A percentile compares a stretch with the other conserved stretches of the same genome.
phyloP scores from a whole-genome alignment of 228 moss, liverwort and hornwort genomes.

The Sphagnum magellanicum region DNA sequence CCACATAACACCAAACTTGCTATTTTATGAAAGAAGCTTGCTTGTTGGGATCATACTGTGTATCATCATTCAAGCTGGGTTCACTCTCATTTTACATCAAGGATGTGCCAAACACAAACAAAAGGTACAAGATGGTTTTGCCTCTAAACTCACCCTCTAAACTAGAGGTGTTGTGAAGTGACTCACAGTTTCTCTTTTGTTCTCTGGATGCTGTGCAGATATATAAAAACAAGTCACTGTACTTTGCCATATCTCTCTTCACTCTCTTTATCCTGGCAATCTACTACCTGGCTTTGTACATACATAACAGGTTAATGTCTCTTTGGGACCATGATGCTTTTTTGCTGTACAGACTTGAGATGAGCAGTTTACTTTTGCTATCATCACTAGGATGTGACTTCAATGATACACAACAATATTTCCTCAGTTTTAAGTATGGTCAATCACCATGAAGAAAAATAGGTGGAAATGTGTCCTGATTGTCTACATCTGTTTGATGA shows the following conservation, averaged over 20 bases:
- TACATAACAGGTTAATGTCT: slow-evolving; percentile 52
- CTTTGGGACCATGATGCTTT: slow-evolving; percentile 3
- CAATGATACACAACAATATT: background rate
- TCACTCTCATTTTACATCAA: slow-evolving; percentile 2
- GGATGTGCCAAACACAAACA: no score
- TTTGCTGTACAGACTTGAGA: background rate
- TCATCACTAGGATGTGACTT: background rate
- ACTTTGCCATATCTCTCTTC: slow-evolving; percentile 68
- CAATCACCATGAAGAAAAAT: background rate
- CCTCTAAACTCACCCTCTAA: no score
- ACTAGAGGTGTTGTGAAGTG: slow-evolving; percentile 4
- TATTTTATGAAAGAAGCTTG: background rate
- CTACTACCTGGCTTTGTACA: slow-evolving; percentile 68
- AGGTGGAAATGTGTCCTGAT: background rate
- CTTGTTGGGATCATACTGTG: background rate
- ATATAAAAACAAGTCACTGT: slow-evolving; percentile 63
- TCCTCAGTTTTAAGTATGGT: background rate
- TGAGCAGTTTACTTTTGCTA: background rate
- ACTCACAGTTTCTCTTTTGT: slow-evolving; percentile 13
- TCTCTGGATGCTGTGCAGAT: slow-evolving; percentile 40
- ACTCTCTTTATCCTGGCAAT: slow-evolving; percentile 55
- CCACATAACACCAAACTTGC: background rate
- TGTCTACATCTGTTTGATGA: slow-evolving; percentile 2
- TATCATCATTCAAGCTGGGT: background rate
- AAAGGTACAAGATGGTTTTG: no score